Conservation (phyloP, 441 rosid species). For the Mallotus repandus region DNA sequence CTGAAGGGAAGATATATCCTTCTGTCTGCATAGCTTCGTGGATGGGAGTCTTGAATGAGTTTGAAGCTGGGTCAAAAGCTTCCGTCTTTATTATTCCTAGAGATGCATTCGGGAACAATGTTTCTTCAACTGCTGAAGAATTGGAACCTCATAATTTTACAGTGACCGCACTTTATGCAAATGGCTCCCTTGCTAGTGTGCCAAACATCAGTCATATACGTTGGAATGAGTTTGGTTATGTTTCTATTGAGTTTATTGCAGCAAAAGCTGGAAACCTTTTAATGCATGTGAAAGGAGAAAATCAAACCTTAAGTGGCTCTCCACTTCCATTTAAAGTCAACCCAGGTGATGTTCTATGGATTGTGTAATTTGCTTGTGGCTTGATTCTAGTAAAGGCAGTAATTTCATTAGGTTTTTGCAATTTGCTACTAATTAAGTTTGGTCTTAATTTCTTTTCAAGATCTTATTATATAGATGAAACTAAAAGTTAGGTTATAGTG, state of each 20-base stretch:
- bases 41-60: slow-evolving; percentile 60
- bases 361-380: neutral
- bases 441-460: neutral
- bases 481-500: neutral
- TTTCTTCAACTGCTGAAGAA: slow-evolving; percentile 44
- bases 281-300: slow-evolving; percentile 49
- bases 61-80: slow-evolving; percentile 64
- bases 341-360: slow-evolving; percentile 49
- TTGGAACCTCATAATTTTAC: slow-evolving; percentile 45
- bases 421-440: neutral
- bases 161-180: slow-evolving; percentile 36
- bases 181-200: slow-evolving; percentile 44
- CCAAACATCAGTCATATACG: slow-evolving; percentile 41
- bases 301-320: slow-evolving; percentile 58
- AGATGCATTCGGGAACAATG: slow-evolving; percentile 85
- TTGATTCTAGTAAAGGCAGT: neutral
- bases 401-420: neutral
- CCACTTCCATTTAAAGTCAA: slow-evolving; percentile 66
- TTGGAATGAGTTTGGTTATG: slow-evolving; percentile 56
- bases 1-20: slow-evolving; percentile 56
- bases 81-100: slow-evolving; percentile 59
- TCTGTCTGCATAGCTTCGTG: slow-evolving; percentile 64
- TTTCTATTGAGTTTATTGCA: slow-evolving; percentile 48
- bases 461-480: neutral
- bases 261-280: slow-evolving; percentile 53